These are phyloP conservation scores for Dryadomyces quercivorus DNA, from an alignment of 2,329 filamentous ascomycete species.

Conservation along the genomic window DNA sequence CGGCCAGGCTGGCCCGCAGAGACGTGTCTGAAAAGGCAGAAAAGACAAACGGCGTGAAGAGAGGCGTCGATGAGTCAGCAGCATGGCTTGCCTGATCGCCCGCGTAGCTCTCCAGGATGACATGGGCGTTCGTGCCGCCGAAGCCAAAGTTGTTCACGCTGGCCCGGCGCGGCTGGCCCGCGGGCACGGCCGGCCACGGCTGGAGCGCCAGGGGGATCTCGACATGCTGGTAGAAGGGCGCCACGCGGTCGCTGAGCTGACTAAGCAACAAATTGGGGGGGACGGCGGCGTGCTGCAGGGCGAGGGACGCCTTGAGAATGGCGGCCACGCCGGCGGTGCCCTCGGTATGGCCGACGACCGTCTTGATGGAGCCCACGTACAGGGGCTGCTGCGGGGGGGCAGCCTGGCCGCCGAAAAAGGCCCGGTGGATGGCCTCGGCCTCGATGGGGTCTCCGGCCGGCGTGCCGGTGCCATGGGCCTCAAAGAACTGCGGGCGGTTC, in stretches of 20 bases:
- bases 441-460: slow-evolving; percentile 28
- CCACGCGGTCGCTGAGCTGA: slow-evolving; percentile 16
- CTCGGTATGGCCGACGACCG: slow-evolving; percentile 17
- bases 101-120: slow-evolving; percentile 28
- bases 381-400: slow-evolving; percentile 16
- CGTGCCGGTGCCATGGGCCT: slow-evolving; percentile 28
- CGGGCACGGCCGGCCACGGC: slow-evolving; percentile 17
- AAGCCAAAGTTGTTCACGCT: slow-evolving; percentile 45
- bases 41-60: background rate
- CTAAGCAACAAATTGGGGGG: slow-evolving; percentile 18
- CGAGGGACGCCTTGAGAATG: slow-evolving; percentile 19
- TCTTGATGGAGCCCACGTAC: slow-evolving; percentile 16
- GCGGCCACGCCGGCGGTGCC: slow-evolving; percentile 15
- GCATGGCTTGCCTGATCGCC: background rate
- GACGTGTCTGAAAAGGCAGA: background rate
- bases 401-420: slow-evolving; percentile 14
- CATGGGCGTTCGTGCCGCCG: slow-evolving; percentile 43
- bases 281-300: slow-evolving; percentile 19
- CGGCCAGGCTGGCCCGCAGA: background rate
- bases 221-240: slow-evolving; percentile 14
- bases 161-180: slow-evolving; percentile 28
- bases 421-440: slow-evolving; percentile 22
- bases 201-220: slow-evolving; percentile 11
- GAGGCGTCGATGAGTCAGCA: too few relatives aligned
- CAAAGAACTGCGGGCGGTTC: slow-evolving; percentile 16